A percentile compares a stretch with the other conserved stretches of the same genome.
Conservation (phyloP, 2,329 filamentous ascomycete genomes). For the Claviceps cyperi region DNA sequence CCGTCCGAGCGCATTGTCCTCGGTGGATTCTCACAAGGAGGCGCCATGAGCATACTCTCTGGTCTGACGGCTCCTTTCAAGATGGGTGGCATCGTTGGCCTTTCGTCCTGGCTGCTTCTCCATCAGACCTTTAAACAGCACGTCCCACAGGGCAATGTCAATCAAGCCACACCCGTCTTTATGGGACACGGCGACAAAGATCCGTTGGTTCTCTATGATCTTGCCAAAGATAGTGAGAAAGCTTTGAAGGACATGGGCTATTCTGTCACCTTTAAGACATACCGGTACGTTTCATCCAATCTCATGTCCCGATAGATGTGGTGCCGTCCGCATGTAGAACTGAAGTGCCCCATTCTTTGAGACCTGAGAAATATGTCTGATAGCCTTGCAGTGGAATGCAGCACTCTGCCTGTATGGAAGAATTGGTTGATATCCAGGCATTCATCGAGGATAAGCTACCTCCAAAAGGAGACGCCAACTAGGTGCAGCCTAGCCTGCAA, state of each 20-base stretch:
- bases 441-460: slow-evolving; percentile 36
- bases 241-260: slow-evolving; percentile 55
- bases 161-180: slow-evolving; percentile 66
- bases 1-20: slow-evolving; percentile 68
- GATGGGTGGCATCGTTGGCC: slow-evolving; percentile 68
- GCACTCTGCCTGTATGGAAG: slow-evolving; percentile 63
- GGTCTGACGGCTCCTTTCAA: slow-evolving; percentile 58
- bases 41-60: slow-evolving; percentile 67
- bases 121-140: slow-evolving; percentile 26
- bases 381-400: slow-evolving; percentile 40
- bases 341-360: neutral
- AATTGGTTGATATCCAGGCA: slow-evolving; percentile 67
- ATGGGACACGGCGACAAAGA: slow-evolving; percentile 80
- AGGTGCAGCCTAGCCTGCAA: neutral
- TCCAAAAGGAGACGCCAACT: slow-evolving; percentile 10
- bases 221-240: slow-evolving; percentile 54
- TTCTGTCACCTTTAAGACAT: slow-evolving; percentile 61
- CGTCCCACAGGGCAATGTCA: slow-evolving; percentile 24
- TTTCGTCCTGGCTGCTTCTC: slow-evolving; percentile 72
- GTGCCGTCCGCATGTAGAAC: neutral
- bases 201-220: slow-evolving; percentile 52
- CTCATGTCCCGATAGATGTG: neutral
- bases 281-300: slow-evolving; percentile 34
- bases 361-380: slow-evolving; percentile 1
- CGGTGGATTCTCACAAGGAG: slow-evolving; percentile 73